phyloP scores from a whole-genome alignment of 306 rosid species.

The Castanopsis chinensis region DNA sequence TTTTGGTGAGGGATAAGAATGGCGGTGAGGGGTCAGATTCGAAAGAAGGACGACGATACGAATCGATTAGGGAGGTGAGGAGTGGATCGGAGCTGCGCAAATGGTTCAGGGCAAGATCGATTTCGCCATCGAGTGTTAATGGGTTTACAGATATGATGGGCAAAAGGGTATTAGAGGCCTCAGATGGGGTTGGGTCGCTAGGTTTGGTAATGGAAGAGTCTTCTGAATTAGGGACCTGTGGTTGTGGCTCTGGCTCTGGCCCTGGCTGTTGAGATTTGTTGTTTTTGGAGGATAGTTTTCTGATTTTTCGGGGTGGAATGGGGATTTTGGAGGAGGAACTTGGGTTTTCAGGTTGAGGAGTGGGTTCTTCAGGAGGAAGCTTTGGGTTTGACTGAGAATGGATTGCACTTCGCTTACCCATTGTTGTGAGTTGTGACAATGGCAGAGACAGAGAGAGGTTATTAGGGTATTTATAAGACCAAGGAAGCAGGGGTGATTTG shows the following conservation, averaged over 20 bases:
- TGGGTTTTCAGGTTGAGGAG: constrained; percentile 1
- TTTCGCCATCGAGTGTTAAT: constrained; percentile 36
- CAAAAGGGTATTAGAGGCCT: background rate
- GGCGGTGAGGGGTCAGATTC: constrained; percentile 37
- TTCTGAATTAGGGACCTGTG: background rate
- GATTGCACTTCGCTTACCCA: too few relatives aligned
- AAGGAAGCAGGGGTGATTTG: too few relatives aligned
- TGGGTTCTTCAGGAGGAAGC: background rate
- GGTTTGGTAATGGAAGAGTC: background rate
- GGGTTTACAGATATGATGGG: constrained; percentile 27
- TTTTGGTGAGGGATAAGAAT: constrained; percentile 52
- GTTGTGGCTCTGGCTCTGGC: background rate
- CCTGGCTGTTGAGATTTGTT: background rate
- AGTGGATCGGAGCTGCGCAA: constrained; percentile 55
- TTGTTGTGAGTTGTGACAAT: too few relatives aligned
- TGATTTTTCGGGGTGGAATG: constrained; percentile 54
- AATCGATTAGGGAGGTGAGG: constrained; percentile 40
- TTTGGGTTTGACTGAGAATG: background rate
- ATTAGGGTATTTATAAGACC: background rate
- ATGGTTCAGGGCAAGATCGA: constrained; percentile 52
- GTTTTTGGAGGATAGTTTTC: constrained; percentile 28
- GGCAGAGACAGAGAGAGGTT: background rate
- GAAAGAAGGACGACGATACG: constrained; percentile 40
- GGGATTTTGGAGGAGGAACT: constrained; percentile 44
- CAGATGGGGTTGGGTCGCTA: background rate